These are phyloP conservation scores for Cryphonectria nitschkei DNA, from an alignment of 2,329 filamentous ascomycete species.

Conservation along the genomic window DNA sequence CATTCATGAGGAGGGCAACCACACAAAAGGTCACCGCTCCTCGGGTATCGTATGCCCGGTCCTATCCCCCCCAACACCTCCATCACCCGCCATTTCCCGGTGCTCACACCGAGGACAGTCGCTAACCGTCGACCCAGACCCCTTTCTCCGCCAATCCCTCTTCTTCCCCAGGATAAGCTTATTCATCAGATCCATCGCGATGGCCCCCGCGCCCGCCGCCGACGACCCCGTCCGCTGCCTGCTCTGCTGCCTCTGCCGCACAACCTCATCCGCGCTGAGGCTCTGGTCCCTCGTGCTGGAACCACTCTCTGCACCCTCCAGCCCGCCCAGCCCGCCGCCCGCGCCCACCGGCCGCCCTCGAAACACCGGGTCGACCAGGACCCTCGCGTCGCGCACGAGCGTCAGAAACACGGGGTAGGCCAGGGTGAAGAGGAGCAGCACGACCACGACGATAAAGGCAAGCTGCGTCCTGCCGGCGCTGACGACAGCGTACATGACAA, in stretches of 20 bases:
- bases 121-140: slow-evolving; percentile 15
- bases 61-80: background rate
- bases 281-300: slow-evolving; percentile 10
- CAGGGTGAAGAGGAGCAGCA: slow-evolving; percentile 50
- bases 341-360: background rate
- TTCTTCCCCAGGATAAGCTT: slow-evolving; percentile 20
- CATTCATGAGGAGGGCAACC: background rate
- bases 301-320: slow-evolving; percentile 7
- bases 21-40: background rate
- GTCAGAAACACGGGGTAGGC: slow-evolving; percentile 56
- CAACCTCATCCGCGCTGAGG: slow-evolving; percentile 12
- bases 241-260: background rate
- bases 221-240: slow-evolving; percentile 1
- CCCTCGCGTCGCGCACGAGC: slow-evolving; percentile 49
- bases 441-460: slow-evolving; percentile 67
- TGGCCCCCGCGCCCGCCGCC: background rate
- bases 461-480: slow-evolving; percentile 51
- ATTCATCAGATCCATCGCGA: slow-evolving; percentile 12
- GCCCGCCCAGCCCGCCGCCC: slow-evolving; percentile 16
- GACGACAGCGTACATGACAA: slow-evolving; percentile 71
- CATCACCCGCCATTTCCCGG: slow-evolving; percentile 16
- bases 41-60: slow-evolving; percentile 1
- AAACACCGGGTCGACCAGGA: slow-evolving; percentile 40
- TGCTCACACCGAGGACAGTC: slow-evolving; percentile 20
- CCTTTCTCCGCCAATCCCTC: slow-evolving; percentile 11